Base-by-base conservation (phyloP, 2,329 filamentous ascomycete species). In the Dactylellina haptotyla region DNA sequence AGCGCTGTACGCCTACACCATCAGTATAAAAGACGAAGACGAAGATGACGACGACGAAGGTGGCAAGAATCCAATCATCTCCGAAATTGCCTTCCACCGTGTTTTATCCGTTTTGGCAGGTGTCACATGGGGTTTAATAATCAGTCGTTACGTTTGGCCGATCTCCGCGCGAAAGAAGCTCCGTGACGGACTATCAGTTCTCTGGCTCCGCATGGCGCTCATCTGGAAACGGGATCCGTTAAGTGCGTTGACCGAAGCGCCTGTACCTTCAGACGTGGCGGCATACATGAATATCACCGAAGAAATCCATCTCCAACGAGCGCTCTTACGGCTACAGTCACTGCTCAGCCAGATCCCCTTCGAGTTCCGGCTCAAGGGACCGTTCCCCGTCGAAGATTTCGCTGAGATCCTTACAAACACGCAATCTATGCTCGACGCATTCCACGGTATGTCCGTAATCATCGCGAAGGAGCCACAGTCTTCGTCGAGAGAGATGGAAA, bases 181-280 rank as follows among this genome's bases (percentile, higher is more conserved):
- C 78, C 92, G 95, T 79, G 90, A 96, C 78, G 94, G 94, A 1
- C 85, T 97, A 9, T 91, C 92, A 26, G 84, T 97, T n/a, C 84
- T 99, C 10, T 98, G 95, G 87, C 85, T 99, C 4, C 91, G 96
- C 69, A 93, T 99, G 88, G 92, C 93, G 14, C 85, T 99, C 32
- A 93, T 98, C 76, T 99, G 95, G 95, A 96, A 94, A 82, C 88
- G 93, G 46, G 94, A 96, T 6, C 95, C 95, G 0, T 83, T 99
- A 23, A 89, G 90, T 3, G 87, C 89, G 4, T 85, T 97, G 63
- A 83, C 88, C 0, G 85, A 88, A 25, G 57, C 75, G 0, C 30
- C 30, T 1, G 51, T 34, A 23, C 67, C 59, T 2, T 56, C 74
- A 30, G 75, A 63, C 30, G 73, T 67, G 16, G 78, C 83, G 63